Evolutionary conservation across 495 filamentous ascomycete genomes (phyloP).

Genomic region (Penicillium parvum): DNA sequence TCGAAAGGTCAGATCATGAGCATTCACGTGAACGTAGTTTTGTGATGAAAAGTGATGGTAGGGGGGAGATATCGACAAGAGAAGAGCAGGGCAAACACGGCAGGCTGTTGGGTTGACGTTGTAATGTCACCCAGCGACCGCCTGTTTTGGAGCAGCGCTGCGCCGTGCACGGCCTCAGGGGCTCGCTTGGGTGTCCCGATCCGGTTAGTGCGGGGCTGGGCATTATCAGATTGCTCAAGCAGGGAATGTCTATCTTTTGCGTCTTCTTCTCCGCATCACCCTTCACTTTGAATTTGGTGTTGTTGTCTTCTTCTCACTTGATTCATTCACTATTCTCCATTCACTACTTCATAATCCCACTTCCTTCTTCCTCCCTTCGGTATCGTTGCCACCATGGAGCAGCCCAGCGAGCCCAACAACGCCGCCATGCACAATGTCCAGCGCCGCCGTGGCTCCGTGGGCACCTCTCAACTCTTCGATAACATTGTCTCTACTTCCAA

Average conservation of each 20-base stretch:
- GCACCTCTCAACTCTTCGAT: slow-evolving; percentile 84
- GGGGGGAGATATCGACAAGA: slow-evolving; percentile 55
- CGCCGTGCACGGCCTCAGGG: slow-evolving; percentile 46
- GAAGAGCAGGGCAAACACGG: slow-evolving; percentile 39
- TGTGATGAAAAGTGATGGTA: slow-evolving; percentile 45
- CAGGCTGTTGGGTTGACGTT: slow-evolving; percentile 65
- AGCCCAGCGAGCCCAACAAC: slow-evolving; percentile 39
- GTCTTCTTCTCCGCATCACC: not conserved
- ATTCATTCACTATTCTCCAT: not conserved
- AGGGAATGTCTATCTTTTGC: not conserved
- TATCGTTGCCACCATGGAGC: slow-evolving; percentile 31
- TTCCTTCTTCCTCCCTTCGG: slow-evolving; percentile 2
- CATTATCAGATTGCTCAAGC: slow-evolving; percentile 37
- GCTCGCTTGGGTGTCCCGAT: slow-evolving; percentile 43
- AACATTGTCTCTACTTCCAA: slow-evolving; percentile 95
- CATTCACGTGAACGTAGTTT: slow-evolving; percentile 53
- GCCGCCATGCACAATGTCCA: slow-evolving; percentile 49
- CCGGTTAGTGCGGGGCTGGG: slow-evolving; percentile 46
- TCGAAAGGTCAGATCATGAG: slow-evolving; percentile 49
- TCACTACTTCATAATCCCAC: not conserved
- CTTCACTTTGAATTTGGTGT: slow-evolving; percentile 4
- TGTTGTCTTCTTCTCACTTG: not conserved
- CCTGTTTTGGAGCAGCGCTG: slow-evolving; percentile 35
- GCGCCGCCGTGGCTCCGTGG: slow-evolving; percentile 57
- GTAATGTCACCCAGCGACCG: slow-evolving; percentile 41